phyloP scores from a whole-genome alignment of 345 rosid species.

The Murraya paniculata region DNA sequence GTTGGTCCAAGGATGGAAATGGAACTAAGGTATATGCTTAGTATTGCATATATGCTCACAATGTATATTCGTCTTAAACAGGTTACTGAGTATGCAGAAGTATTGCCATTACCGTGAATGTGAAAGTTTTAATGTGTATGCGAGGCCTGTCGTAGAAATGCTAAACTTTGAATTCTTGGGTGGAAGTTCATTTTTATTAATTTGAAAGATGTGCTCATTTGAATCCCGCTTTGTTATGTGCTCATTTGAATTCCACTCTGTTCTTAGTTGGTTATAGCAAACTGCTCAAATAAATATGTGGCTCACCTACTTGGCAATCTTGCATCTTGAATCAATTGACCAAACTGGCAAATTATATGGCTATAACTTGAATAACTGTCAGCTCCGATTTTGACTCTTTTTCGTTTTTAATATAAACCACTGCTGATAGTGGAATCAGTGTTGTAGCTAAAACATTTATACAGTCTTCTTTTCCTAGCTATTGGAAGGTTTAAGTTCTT shows the following conservation, averaged over 20 bases:
- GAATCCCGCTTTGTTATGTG: neutral
- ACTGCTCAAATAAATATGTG: neutral
- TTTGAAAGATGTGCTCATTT: neutral
- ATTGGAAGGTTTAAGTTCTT: neutral
- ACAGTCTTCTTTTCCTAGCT: neutral
- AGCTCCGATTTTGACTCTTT: neutral
- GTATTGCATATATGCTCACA: neutral
- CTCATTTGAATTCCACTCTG: neutral
- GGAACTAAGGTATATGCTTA: conserved; percentile 55
- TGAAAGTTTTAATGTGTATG: neutral
- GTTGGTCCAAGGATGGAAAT: conserved; percentile 76
- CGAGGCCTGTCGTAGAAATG: neutral
- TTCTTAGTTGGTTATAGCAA: neutral
- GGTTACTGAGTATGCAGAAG: neutral
- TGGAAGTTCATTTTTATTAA: neutral
- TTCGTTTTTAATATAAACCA: neutral
- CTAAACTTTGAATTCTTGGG: neutral
- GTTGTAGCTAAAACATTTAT: neutral
- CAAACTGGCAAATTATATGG: neutral
- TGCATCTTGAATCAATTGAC: neutral
- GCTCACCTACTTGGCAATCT: neutral
- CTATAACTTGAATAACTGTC: neutral
- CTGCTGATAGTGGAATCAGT: neutral
- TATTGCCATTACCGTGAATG: neutral
- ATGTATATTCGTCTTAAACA: neutral